Conservation (phyloP, 1,139 yeast species). For the Taiozyma onychis region DNA sequence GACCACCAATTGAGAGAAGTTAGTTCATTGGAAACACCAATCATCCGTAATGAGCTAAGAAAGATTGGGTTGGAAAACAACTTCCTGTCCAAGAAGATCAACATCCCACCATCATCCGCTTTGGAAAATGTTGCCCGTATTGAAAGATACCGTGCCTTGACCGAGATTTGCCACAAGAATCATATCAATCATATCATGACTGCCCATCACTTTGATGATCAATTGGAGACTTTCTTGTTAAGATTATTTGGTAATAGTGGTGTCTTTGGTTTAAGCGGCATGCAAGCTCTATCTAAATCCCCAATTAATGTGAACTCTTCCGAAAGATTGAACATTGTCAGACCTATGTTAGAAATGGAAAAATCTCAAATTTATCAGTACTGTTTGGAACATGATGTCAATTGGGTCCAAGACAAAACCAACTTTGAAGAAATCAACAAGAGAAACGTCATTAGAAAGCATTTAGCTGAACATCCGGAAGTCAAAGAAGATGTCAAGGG, state of each 20-base stretch:
- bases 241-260: slow-evolving; percentile 51
- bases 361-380: slow-evolving; percentile 43
- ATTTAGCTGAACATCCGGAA: slow-evolving; percentile 12
- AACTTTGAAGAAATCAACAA: slow-evolving; percentile 52
- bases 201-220: slow-evolving; percentile 72
- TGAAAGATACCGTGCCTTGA: slow-evolving; percentile 43
- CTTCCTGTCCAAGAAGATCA: slow-evolving; percentile 7
- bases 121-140: slow-evolving; percentile 56
- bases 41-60: slow-evolving; percentile 12
- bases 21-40: slow-evolving; percentile 36
- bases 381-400: slow-evolving; percentile 35
- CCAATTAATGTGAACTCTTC: slow-evolving; percentile 19
- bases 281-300: slow-evolving; percentile 23
- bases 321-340: slow-evolving; percentile 25
- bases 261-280: slow-evolving; percentile 49
- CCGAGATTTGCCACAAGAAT: slow-evolving; percentile 29
- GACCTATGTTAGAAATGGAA: slow-evolving; percentile 49
- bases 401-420: slow-evolving; percentile 69
- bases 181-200: slow-evolving; percentile 36
- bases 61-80: slow-evolving; percentile 11
- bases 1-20: slow-evolving; percentile 49
- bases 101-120: slow-evolving; percentile 18
- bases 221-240: slow-evolving; percentile 61
- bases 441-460: slow-evolving; percentile 43
- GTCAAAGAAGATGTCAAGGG: slow-evolving; percentile 4